Evolutionary conservation across 768 basidiomycete species (phyloP), one percentile per base, ranked within the genome.

Genomic region (Tricholoma matsutake): DNA sequence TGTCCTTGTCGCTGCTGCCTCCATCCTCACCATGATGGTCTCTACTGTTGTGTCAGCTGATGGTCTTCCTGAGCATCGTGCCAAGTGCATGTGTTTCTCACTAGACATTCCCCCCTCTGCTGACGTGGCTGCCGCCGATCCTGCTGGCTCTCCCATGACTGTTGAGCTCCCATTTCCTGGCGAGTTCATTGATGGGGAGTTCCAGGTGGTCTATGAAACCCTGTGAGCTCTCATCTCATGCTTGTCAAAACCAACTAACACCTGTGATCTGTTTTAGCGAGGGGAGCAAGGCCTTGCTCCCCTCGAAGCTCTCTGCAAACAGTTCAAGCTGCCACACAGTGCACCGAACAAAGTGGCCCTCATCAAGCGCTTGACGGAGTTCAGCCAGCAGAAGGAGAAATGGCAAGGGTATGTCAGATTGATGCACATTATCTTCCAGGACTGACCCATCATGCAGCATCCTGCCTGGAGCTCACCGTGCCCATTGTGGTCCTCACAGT

Each of bases 271-370:
- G 25, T 52, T 31, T 31, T 52, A 52, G 51, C 4, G 29, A 52
- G 51, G 51, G 51, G 51, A 52, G 51, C 51, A 52, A 52, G 51
- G n/a, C n/a, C n/a, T n/a, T n/a, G n/a, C 51, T 52, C 51, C n/a
- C 51, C 14, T 52, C 29, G 29, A 52, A 52, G 51, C 51, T 31
- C 29, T 52, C 51, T 52, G 51, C 13, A 52, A 52, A n/a, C 16
- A 7, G 51, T 52, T 29, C 51, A 52, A 52, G 51, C 51, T 31
- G 51, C 51, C 29, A 6, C 51, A 52, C 51, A 52, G 51, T 52
- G 51, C 51, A 8, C 51, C 29, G 2, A 52, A 52, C 51, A 52
- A 52, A n/a, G 29, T 6, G 1, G 29, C 16, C 1, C 51, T 52
- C 29, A n/a, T 52, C 51, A 8, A 3, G 9, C 16, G 51, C 51